These are phyloP conservation scores for Thelonectria rubi DNA, from an alignment of 2,329 filamentous ascomycete species.

Conservation along the genomic window DNA sequence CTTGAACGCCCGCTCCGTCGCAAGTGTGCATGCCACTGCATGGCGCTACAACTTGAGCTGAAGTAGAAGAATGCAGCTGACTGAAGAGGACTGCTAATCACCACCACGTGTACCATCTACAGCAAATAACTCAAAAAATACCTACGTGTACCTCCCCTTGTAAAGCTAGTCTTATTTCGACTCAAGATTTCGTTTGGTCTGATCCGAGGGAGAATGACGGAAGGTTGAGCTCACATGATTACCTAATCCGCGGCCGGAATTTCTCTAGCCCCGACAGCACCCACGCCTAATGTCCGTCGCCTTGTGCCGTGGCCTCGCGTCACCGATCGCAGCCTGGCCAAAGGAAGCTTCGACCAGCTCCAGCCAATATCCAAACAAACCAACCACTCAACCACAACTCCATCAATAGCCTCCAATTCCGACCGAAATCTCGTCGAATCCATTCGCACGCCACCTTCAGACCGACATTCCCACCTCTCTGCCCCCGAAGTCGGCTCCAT, in stretches of 20 bases:
- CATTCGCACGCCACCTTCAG: not conserved
- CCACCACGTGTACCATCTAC: not conserved
- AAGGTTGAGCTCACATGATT: slow-evolving; percentile 4
- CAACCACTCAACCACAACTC: slow-evolving; percentile 13
- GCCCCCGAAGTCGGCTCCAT: not conserved
- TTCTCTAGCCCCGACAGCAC: slow-evolving; percentile 9
- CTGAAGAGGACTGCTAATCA: not conserved
- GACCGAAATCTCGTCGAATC: not conserved
- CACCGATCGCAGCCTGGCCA: slow-evolving; percentile 41
- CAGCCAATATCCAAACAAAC: slow-evolving; percentile 23
- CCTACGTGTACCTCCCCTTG: not conserved
- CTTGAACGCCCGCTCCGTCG: not conserved
- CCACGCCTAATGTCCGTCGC: slow-evolving; percentile 4
- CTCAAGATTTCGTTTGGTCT: not conserved
- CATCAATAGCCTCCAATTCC: slow-evolving; percentile 17
- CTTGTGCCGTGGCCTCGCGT: slow-evolving; percentile 42
- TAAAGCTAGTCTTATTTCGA: not conserved
- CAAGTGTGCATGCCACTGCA: not conserved
- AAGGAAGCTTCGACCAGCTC: slow-evolving; percentile 34
- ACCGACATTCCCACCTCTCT: not conserved
- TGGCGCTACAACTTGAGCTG: not conserved
- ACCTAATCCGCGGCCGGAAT: slow-evolving; percentile 23
- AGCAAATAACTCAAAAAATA: not conserved
- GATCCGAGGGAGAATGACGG: not conserved
- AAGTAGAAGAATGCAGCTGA: not conserved